Evolutionary conservation across 129 eudicot species (phyloP).

Genomic region (Daucus carota): DNA sequence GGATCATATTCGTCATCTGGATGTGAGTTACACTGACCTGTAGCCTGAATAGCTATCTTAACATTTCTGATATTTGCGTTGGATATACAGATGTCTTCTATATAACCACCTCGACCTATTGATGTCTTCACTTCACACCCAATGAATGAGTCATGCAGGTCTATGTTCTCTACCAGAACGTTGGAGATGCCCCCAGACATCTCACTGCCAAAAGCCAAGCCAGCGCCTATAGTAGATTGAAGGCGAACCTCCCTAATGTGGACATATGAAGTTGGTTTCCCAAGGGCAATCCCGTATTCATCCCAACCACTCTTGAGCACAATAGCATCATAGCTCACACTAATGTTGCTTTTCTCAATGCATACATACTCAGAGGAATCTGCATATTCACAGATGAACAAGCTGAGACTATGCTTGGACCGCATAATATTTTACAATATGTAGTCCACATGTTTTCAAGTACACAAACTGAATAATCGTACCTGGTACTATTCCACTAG

Average conservation of each 20-base stretch:
- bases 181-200: slow-evolving; percentile 87
- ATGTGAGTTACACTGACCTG: slow-evolving; percentile 47
- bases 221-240: slow-evolving; percentile 57
- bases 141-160: slow-evolving; percentile 38
- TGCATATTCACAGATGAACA: slow-evolving; percentile 20
- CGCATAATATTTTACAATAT: neutral
- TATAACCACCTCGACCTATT: slow-evolving; percentile 76
- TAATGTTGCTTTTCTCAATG: slow-evolving; percentile 84
- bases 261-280: slow-evolving; percentile 47
- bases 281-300: slow-evolving; percentile 62
- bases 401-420: neutral
- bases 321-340: slow-evolving; percentile 65
- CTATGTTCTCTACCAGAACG: slow-evolving; percentile 38
- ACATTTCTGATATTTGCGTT: slow-evolving; percentile 31
- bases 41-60: slow-evolving; percentile 39
- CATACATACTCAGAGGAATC: slow-evolving; percentile 78
- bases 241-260: slow-evolving; percentile 51
- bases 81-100: slow-evolving; percentile 33
- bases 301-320: slow-evolving; percentile 94
- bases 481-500: slow-evolving; percentile 91
- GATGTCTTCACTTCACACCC: slow-evolving; percentile 63
- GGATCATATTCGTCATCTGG: slow-evolving; percentile 75
- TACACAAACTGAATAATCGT: neutral
- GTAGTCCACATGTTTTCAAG: neutral
- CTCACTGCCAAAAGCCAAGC: slow-evolving; percentile 68